phyloP scores from a whole-genome alignment of 192 early-diverging fungal species.

The Backusella parvicylindrica region DNA sequence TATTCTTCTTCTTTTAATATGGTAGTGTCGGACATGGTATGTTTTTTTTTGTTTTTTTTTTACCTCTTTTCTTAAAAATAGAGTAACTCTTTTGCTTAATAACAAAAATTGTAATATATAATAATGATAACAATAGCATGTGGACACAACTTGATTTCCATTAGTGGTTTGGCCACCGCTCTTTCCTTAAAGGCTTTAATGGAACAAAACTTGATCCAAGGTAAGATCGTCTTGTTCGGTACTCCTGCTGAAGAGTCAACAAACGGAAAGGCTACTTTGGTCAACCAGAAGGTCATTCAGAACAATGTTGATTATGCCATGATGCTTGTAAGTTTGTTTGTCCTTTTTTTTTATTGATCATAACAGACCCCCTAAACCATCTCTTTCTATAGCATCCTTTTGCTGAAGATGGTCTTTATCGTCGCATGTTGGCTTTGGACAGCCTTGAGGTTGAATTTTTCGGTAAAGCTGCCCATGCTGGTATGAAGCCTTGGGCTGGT shows the following conservation, averaged over 20 bases:
- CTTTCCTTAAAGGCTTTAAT: conserved; percentile 42
- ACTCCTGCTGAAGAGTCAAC: conserved; percentile 64
- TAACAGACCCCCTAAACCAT: too few relatives aligned
- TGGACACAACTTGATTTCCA: conserved; percentile 68
- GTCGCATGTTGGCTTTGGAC: conserved; percentile 35
- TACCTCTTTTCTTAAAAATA: too few relatives aligned
- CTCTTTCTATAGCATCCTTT: conserved; percentile 23
- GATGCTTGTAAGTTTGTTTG: conserved; percentile 51
- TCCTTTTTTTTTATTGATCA: background rate
- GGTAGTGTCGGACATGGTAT: conserved; percentile 42
- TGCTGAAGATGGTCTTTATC: conserved; percentile 38
- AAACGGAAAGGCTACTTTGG: conserved; percentile 72
- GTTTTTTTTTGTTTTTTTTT: too few relatives aligned
- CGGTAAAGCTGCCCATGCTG: conserved; percentile 56
- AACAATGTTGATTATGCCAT: conserved; percentile 58
- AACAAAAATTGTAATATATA: conserved; percentile 33
- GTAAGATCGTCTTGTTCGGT: conserved; percentile 60
- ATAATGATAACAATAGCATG: too few relatives aligned
- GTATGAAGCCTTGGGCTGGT: conserved; percentile 53
- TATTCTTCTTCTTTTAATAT: background rate
- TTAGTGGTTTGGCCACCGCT: conserved; percentile 55
- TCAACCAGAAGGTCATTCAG: conserved; percentile 61
- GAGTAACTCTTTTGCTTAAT: too few relatives aligned
- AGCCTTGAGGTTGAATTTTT: conserved; percentile 45
- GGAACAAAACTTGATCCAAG: conserved; percentile 37